Conservation (phyloP, 305 asterid species). For the Fraxinus nigra region DNA sequence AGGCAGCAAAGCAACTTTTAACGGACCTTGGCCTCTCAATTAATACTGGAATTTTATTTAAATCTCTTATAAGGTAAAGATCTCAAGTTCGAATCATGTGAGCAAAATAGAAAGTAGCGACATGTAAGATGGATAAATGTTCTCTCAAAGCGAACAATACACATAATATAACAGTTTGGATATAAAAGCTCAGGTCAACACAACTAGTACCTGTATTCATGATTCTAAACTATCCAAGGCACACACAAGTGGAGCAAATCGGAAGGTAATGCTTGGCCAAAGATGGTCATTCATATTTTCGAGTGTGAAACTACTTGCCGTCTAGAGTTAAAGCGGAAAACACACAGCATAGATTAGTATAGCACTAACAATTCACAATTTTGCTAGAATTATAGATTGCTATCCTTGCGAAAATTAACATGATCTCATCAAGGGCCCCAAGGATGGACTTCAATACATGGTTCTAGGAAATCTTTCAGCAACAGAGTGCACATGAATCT, state of each 20-base stretch:
- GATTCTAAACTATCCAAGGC: neutral
- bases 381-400: neutral
- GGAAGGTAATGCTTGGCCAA: neutral
- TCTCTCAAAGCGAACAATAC: neutral
- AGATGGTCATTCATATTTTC: neutral
- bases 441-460: constrained; percentile 23
- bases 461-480: constrained; percentile 13
- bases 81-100: too few relatives aligned
- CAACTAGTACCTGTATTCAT: neutral
- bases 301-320: neutral
- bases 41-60: too few relatives aligned
- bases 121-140: neutral
- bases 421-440: constrained; percentile 6
- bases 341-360: neutral
- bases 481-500: constrained; percentile 10
- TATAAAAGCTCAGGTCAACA: neutral
- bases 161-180: too few relatives aligned
- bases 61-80: too few relatives aligned
- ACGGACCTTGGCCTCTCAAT: neutral
- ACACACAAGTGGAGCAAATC: neutral
- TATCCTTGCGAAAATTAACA: constrained; percentile 1
- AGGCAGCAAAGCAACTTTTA: neutral
- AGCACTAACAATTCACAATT: neutral
- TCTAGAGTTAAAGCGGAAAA: neutral
- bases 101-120: too few relatives aligned